A percentile compares a stretch with the other conserved stretches of the same genome.
Evolutionary conservation across 2,329 filamentous ascomycete genomes (phyloP).

Genomic region (Aspergillus novofumigatus): DNA sequence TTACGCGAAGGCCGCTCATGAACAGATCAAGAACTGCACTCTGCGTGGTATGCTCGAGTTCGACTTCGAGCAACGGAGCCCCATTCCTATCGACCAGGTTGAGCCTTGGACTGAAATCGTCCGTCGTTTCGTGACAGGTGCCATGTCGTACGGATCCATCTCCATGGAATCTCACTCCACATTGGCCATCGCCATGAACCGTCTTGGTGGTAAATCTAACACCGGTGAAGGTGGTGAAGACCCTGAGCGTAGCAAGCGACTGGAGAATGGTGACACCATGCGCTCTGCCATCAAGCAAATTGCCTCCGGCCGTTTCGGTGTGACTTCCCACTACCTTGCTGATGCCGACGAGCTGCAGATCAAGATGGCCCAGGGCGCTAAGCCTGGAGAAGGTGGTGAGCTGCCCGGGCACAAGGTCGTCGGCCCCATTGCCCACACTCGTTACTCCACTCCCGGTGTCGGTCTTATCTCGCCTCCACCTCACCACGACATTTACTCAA

Average conservation of each 20-base stretch:
- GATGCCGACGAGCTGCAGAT: constrained; percentile 97
- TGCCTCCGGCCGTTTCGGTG: constrained; percentile 91
- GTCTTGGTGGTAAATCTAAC: constrained; percentile 93
- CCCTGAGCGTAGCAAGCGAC: constrained; percentile 76
- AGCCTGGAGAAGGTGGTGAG: constrained; percentile 96
- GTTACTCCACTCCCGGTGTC: constrained; percentile 93
- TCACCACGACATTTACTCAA: constrained; percentile 98
- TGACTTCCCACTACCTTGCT: constrained; percentile 89
- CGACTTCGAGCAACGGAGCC: constrained; percentile 79
- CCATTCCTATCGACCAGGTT: constrained; percentile 92
- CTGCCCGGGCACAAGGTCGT: constrained; percentile 96
- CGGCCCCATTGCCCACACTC: constrained; percentile 85
- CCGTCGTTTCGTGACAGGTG: constrained; percentile 90
- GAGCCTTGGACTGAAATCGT: constrained; percentile 98
- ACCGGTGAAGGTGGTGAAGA: constrained; percentile 97
- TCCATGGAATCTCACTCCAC: constrained; percentile 98
- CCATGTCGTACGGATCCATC: constrained; percentile 98
- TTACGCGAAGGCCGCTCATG: constrained; percentile 87
- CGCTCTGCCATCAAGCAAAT: constrained; percentile 97
- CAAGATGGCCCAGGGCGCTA: constrained; percentile 98
- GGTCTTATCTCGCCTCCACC: constrained; percentile 93
- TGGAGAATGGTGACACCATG: constrained; percentile 95
- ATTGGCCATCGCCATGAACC: constrained; percentile 92
- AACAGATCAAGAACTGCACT: constrained; percentile 95
- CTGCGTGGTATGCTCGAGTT: constrained; percentile 93